Evolutionary conservation across 2,329 filamentous ascomycete species (phyloP).

Genomic region (Pestalotiopsis sp.): DNA sequence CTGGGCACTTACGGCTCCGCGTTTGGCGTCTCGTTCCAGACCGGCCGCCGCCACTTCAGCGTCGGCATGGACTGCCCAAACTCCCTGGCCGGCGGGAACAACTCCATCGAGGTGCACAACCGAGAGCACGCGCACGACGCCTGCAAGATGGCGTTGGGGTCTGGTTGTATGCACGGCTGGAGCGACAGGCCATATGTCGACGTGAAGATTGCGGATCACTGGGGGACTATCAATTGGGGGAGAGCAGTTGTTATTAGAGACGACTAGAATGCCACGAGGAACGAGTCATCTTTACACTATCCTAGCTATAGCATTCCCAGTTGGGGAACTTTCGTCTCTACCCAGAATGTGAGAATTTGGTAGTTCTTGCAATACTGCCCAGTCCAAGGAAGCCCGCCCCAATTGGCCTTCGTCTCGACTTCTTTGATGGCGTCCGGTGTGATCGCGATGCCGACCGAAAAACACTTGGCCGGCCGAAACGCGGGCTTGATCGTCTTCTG

Average conservation of each 20-base stretch:
- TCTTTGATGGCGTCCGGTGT: too few relatives aligned
- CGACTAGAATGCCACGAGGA: neutral
- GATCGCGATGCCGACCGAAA: too few relatives aligned
- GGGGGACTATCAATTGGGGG: neutral
- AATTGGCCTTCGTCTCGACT: too few relatives aligned
- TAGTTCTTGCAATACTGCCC: too few relatives aligned
- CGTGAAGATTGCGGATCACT: neutral
- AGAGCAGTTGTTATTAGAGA: neutral
- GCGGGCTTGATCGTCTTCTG: too few relatives aligned
- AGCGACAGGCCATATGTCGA: neutral
- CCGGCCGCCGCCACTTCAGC: neutral
- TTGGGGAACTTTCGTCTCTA: too few relatives aligned
- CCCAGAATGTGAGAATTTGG: too few relatives aligned
- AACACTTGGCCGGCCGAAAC: too few relatives aligned
- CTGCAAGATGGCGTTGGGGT: neutral
- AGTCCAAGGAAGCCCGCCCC: too few relatives aligned
- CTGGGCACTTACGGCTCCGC: neutral
- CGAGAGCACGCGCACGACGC: neutral
- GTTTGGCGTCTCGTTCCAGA: neutral
- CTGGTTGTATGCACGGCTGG: neutral
- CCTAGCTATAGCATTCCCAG: too few relatives aligned
- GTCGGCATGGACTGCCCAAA: neutral
- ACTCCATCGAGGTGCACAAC: neutral
- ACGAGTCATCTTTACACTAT: neutral
- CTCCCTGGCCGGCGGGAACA: neutral